A percentile compares a stretch with the other conserved stretches of the same genome.
Evolutionary conservation across 1,139 yeast genomes (phyloP).

Genomic region (Blastobotrys aristatus): DNA sequence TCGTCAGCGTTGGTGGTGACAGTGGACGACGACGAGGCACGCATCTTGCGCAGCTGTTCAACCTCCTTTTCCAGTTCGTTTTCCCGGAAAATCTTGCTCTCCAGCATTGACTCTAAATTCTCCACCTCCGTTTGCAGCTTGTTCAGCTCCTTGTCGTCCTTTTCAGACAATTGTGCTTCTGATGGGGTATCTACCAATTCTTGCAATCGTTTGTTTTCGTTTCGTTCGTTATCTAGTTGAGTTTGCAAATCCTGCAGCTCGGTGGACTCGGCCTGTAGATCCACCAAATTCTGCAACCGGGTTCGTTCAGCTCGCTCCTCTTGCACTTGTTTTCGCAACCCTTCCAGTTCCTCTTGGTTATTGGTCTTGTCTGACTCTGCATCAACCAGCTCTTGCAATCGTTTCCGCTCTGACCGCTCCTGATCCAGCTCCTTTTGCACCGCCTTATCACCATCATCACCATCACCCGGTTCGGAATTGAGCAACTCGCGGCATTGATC

Average conservation of each 20-base stretch:
- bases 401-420: constrained; percentile 1
- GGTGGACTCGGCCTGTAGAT: constrained; percentile 16
- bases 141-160: constrained; percentile 7
- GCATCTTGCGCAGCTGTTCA: constrained; percentile 16
- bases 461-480: not conserved
- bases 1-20: constrained; percentile 1
- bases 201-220: constrained; percentile 14
- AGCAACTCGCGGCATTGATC: constrained; percentile 22
- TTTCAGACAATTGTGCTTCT: no score
- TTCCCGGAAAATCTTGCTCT: constrained; percentile 30
- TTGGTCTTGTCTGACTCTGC: not conserved
- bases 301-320: constrained; percentile 13
- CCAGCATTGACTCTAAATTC: constrained; percentile 31
- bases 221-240: constrained; percentile 9
- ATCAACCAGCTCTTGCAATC: not conserved
- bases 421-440: constrained; percentile 6
- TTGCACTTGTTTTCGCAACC: no score
- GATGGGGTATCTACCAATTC: no score
- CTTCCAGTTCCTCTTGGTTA: constrained; percentile 5
- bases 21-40: constrained; percentile 18
- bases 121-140: constrained; percentile 25
- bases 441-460: not conserved
- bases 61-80: constrained; percentile 29
- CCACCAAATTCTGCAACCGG: not conserved
- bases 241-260: constrained; percentile 23